Percentiles rank a stretch among this genome's conserved stretches.
Evolutionary conservation across 805 yeast genomes (phyloP).

Genomic region (Saccharomycodes ludwigii): DNA sequence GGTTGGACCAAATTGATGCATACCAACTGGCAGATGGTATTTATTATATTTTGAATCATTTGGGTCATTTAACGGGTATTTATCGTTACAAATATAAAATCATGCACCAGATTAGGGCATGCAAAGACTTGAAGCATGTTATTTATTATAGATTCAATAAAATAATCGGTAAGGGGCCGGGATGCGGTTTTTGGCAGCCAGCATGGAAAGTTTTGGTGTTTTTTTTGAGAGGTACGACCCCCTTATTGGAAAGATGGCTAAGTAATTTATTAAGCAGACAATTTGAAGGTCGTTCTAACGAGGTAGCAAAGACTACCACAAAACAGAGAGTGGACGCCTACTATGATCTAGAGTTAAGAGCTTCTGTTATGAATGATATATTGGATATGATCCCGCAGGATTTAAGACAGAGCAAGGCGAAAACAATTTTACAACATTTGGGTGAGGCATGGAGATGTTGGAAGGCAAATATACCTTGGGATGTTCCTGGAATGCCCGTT

Average conservation of each 20-base stretch:
- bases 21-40: constrained; percentile 92
- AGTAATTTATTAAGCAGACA: constrained; percentile 86
- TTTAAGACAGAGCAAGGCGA: constrained; percentile 73
- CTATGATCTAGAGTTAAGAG: constrained; percentile 84
- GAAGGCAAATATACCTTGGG: constrained; percentile 98
- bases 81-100: constrained; percentile 94
- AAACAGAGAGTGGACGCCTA: constrained; percentile 93
- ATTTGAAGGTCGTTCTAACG: constrained; percentile 92
- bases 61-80: constrained; percentile 93
- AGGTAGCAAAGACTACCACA: constrained; percentile 85
- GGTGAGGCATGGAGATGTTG: constrained; percentile 99
- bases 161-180: constrained; percentile 94
- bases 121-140: constrained; percentile 90
- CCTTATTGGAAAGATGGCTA: constrained; percentile 87
- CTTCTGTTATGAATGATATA: constrained; percentile 91
- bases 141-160: constrained; percentile 76
- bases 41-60: constrained; percentile 78
- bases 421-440: constrained; percentile 80
- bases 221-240: constrained; percentile 83
- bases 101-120: constrained; percentile 95
- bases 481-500: constrained; percentile 89
- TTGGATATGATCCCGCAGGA: constrained; percentile 97
- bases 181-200: constrained; percentile 99
- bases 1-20: constrained; percentile 85
- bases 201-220: constrained; percentile 96